Conservation (phyloP, 441 rosid genomes). For the Populus hybrid region DNA sequence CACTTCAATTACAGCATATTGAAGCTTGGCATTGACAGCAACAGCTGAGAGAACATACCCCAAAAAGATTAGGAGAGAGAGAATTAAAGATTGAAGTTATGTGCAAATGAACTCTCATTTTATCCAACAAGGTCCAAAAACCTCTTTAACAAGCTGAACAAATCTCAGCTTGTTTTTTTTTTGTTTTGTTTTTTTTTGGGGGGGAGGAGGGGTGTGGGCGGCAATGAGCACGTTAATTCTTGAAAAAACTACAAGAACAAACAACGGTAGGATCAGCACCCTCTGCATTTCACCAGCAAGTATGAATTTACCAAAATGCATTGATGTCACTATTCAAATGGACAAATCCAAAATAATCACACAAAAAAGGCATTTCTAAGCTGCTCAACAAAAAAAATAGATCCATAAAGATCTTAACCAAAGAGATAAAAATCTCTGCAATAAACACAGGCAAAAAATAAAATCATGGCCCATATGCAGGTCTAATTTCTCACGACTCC, state of each 20-base stretch:
- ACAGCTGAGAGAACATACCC: conserved; percentile 60
- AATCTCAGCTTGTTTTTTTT: not conserved
- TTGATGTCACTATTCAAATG: not conserved
- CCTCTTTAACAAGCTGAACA: not conserved
- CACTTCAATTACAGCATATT: conserved; percentile 83
- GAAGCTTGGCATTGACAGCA: conserved; percentile 89
- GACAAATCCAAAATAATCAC: not conserved
- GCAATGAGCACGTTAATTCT: too few species aligned
- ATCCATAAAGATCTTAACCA: not conserved
- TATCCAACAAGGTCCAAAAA: not conserved
- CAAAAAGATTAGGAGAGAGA: conserved; percentile 9
- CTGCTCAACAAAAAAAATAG: not conserved
- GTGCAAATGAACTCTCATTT: not conserved
- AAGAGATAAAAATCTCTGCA: not conserved
- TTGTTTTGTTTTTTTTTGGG: too few species aligned
- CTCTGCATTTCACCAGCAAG: too few species aligned
- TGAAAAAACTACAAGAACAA: too few species aligned
- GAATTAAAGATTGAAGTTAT: not conserved
- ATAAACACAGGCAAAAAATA: not conserved
- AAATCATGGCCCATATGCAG: not conserved
- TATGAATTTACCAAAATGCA: not conserved
- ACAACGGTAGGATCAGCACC: too few species aligned
- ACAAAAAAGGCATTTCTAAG: not conserved
- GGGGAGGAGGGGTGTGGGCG: too few species aligned
- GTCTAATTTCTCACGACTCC: not conserved